Evolutionary conservation across 1,284 basidiomycete genomes (phyloP).

Genomic region (Puccinia triticina): DNA sequence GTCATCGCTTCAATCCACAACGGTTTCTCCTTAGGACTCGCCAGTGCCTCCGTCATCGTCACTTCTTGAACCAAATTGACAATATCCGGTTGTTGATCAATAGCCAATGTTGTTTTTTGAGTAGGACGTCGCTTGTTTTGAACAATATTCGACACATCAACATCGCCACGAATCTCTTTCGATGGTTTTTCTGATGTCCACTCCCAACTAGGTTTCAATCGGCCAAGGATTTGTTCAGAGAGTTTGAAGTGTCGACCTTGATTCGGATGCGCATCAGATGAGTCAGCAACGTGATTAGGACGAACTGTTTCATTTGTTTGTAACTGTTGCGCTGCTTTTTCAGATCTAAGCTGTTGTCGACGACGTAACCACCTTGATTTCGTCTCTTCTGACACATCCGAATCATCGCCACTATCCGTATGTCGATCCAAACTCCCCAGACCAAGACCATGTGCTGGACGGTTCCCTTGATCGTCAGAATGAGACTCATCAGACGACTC

Average conservation of each 20-base stretch:
- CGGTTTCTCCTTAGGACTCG: neutral
- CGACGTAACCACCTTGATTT: no score
- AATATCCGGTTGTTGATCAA: neutral
- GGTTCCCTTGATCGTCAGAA: no score
- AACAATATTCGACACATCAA: neutral
- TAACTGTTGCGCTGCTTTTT: no score
- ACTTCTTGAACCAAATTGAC: neutral
- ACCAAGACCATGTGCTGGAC: no score
- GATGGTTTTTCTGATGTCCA: neutral
- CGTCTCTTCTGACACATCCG: no score
- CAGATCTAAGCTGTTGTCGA: no score
- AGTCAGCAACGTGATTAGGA: neutral
- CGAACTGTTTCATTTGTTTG: neutral
- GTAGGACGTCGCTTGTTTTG: no score
- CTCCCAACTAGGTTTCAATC: neutral
- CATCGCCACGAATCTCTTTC: no score
- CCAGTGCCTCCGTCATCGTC: neutral
- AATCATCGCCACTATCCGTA: no score
- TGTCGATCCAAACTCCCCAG: no score
- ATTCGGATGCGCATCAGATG: neutral
- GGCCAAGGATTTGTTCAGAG: neutral
- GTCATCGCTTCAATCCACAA: constrained; percentile 31
- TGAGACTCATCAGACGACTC: no score
- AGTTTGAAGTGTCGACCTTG: neutral
- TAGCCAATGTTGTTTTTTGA: no score